Conservation (phyloP, 768 basidiomycete species). For the Russula dissimulans region DNA sequence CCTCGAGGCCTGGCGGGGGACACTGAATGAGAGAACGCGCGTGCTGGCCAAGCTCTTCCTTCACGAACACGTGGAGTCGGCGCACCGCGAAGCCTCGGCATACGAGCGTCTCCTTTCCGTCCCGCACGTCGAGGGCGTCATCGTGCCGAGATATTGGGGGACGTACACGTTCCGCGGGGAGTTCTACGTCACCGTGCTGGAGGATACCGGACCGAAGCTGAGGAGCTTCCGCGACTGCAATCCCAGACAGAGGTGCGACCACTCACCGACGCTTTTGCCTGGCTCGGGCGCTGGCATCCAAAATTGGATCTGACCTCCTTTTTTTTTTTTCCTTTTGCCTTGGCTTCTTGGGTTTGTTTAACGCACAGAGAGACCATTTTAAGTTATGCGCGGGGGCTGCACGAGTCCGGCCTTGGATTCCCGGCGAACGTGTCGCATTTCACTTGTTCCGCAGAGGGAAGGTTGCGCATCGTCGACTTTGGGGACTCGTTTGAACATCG, state of each 20-base stretch:
- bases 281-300: too few species aligned
- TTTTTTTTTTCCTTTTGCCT: not conserved
- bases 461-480: constrained; percentile 6
- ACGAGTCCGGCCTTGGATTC: constrained; percentile 3
- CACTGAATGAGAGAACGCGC: not conserved
- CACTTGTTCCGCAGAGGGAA: not conserved
- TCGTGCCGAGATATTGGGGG: constrained; percentile 8
- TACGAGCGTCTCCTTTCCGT: constrained; percentile 2
- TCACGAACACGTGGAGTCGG: constrained; percentile 6
- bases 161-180: constrained; percentile 10
- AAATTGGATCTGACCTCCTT: not conserved
- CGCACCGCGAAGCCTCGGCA: constrained; percentile 3
- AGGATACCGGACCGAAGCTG: constrained; percentile 6
- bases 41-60: constrained; percentile 13
- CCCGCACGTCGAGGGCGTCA: not conserved
- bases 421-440: constrained; percentile 4
- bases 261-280: not conserved
- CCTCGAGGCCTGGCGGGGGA: constrained; percentile 13
- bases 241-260: not conserved
- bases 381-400: not conserved
- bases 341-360: not conserved
- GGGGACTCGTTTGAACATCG: constrained; percentile 6
- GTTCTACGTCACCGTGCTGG: constrained; percentile 8
- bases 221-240: constrained; percentile 2
- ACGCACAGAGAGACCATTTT: not conserved